Evolutionary conservation across 768 basidiomycete species (phyloP).

Genomic region (Collybiopsis luxurians): DNA sequence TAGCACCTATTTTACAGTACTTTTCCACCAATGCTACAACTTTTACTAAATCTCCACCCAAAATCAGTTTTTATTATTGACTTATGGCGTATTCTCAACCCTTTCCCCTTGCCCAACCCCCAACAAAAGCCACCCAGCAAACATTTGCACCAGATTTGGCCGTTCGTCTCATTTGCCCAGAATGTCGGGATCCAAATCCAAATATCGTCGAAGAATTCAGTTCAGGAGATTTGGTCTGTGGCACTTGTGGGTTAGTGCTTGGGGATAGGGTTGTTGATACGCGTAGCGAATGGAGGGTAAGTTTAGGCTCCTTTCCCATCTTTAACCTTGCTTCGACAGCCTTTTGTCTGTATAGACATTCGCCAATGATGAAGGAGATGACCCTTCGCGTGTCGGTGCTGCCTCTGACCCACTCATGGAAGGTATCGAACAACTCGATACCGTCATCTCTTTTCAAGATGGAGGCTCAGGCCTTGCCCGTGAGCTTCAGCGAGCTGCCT

Average conservation of each 20-base stretch:
- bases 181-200: constrained; percentile 91
- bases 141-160: constrained; percentile 81
- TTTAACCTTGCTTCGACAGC: constrained; percentile 10
- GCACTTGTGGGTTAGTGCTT: constrained; percentile 88
- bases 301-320: constrained; percentile 27
- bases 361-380: constrained; percentile 98
- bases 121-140: constrained; percentile 49
- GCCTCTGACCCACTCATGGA: constrained; percentile 92
- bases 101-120: constrained; percentile 69
- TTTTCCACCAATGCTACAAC: background rate
- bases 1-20: background rate
- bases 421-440: constrained; percentile 92
- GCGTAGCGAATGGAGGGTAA: constrained; percentile 94
- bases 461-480: constrained; percentile 91
- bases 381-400: constrained; percentile 99
- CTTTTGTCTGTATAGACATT: constrained; percentile 67
- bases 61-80: background rate
- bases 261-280: constrained; percentile 98
- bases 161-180: constrained; percentile 90
- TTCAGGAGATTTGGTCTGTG: constrained; percentile 96
- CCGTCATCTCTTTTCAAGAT: constrained; percentile 93
- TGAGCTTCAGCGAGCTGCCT: constrained; percentile 90
- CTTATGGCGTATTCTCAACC: constrained; percentile 73
- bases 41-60: background rate
- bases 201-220: constrained; percentile 98